Percentiles rank a stretch among this genome's conserved stretches.
Evolutionary conservation across 345 rosid genomes (phyloP).

Genomic region (Populus tremula): DNA sequence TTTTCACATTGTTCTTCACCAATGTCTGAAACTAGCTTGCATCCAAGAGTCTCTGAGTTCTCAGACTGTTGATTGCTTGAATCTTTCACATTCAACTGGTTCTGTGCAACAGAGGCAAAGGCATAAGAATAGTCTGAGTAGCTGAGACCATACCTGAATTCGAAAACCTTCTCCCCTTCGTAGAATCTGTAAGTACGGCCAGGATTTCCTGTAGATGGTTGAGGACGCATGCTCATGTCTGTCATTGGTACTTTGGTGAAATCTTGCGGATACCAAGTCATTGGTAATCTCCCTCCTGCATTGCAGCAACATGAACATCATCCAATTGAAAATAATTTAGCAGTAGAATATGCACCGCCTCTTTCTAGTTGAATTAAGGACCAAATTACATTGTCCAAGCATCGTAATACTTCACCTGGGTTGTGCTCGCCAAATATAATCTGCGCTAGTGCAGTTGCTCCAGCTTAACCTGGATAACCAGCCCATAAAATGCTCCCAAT

Average conservation of each 20-base stretch:
- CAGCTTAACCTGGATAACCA: conserved; percentile 92
- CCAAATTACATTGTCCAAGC: background rate
- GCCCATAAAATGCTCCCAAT: conserved; percentile 86
- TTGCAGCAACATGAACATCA: background rate
- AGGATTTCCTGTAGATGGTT: conserved; percentile 58
- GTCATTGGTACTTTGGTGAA: conserved; percentile 71
- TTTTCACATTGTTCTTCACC: conserved; percentile 41
- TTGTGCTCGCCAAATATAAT: conserved; percentile 81
- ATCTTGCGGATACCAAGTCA: conserved; percentile 84
- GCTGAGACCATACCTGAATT: conserved; percentile 78
- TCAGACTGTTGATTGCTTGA: background rate
- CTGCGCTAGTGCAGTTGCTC: conserved; percentile 73
- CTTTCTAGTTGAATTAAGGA: background rate
- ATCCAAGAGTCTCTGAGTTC: conserved; percentile 19
- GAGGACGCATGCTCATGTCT: conserved; percentile 83
- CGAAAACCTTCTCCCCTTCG: conserved; percentile 53
- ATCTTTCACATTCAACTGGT: conserved; percentile 35
- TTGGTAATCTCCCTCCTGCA: conserved; percentile 82
- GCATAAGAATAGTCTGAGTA: conserved; percentile 61
- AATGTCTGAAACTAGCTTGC: conserved; percentile 46
- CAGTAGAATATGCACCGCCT: no score
- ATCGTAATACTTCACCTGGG: conserved; percentile 49
- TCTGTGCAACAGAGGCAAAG: conserved; percentile 30
- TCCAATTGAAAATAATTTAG: background rate
- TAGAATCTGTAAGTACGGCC: conserved; percentile 91